Percentiles rank a stretch among this genome's conserved stretches.
These are phyloP conservation scores for Echinosophora koreensis DNA, from an alignment of 306 rosid genomes.

Conservation along the genomic window DNA sequence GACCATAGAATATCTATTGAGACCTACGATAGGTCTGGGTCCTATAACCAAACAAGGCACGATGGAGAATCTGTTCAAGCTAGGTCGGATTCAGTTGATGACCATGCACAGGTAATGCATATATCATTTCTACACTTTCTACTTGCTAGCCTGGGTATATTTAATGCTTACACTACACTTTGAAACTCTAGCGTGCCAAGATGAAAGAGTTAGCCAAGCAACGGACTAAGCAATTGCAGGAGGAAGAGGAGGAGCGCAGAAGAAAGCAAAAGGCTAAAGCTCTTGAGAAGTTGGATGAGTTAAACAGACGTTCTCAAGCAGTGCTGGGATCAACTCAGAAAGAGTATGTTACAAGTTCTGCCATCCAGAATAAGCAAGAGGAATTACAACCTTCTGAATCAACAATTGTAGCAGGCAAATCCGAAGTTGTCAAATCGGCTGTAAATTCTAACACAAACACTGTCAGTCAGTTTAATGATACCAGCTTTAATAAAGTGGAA, in stretches of 20 bases:
- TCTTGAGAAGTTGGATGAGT: slow-evolving; percentile 81
- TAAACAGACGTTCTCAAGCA: slow-evolving; percentile 64
- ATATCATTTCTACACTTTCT: slow-evolving; percentile 34
- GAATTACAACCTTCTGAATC: slow-evolving; percentile 57
- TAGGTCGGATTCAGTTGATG: slow-evolving; percentile 58
- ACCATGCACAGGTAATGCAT: slow-evolving; percentile 74
- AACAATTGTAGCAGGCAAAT: slow-evolving; percentile 43
- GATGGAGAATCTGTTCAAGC: slow-evolving; percentile 63
- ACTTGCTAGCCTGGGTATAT: slow-evolving; percentile 35
- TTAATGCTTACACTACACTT: slow-evolving; percentile 41
- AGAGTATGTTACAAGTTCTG: slow-evolving; percentile 56
- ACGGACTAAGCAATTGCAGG: slow-evolving; percentile 79
- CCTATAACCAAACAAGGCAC: slow-evolving; percentile 56
- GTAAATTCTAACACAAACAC: slow-evolving; percentile 45
- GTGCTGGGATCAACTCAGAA: slow-evolving; percentile 58
- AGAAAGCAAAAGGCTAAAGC: slow-evolving; percentile 87
- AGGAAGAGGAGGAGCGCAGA: slow-evolving; percentile 87
- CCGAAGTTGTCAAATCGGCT: slow-evolving; percentile 46
- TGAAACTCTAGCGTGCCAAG: slow-evolving; percentile 67
- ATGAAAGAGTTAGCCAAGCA: slow-evolving; percentile 81
- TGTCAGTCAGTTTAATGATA: slow-evolving; percentile 51
- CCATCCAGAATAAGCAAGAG: slow-evolving; percentile 59
- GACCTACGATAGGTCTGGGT: slow-evolving; percentile 53
- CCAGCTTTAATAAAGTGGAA: slow-evolving; percentile 46
- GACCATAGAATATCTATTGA: slow-evolving; percentile 60